Evolutionary conservation across 2,329 filamentous ascomycete species (phyloP), one percentile per base, ranked within the genome.

Genomic region (Dactylonectria estremocensis): DNA sequence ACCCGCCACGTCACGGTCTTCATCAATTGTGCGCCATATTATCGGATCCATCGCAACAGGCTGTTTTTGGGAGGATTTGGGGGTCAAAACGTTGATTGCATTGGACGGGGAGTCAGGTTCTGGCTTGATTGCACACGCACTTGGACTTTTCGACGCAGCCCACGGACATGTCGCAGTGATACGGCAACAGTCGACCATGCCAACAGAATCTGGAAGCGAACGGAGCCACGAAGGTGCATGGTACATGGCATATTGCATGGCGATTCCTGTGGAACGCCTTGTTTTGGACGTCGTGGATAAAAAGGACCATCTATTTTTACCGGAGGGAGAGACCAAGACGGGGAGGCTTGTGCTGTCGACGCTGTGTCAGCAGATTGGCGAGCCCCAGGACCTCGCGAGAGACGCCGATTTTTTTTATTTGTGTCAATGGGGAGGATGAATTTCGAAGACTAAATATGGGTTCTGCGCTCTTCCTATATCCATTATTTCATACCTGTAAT

Each of bases 61-160:
- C 67, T 50, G 64, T 61, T 69, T 72, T 72, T 63, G 64, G 62
- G 66, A 61, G 72, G 64, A 71, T 66, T 63, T 57, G 56, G 66
- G 64, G 66, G 71, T 69, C 28, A 73, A 68, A 62, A 71, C 49
- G 70, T 77, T 77, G 73, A 77, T 74, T 79, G 80, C 81, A 82
- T 80, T 72, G 78, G 77, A 78, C 67, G 77, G 76, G 77, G 80
- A 81, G 79, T 81, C 78, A 77, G 77, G 75, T 77, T 81, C 76
- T 80, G 74, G 75, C 75, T 78, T 78, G 72, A 76, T 69, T 72
- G 69, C 69, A 72, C 73, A 72, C 66, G 62, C 62, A 69, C 67
- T 73, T 73, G 69, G 69, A 69, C 71, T 69, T 66, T 57, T 70
- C 62, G 67, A 70, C 55, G 71, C 68, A 65, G 64, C 69, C 67